Percentiles rank a stretch among this genome's conserved stretches.
phyloP scores from a whole-genome alignment of 1,284 basidiomycete species.

The Cystobasidium sp. region DNA sequence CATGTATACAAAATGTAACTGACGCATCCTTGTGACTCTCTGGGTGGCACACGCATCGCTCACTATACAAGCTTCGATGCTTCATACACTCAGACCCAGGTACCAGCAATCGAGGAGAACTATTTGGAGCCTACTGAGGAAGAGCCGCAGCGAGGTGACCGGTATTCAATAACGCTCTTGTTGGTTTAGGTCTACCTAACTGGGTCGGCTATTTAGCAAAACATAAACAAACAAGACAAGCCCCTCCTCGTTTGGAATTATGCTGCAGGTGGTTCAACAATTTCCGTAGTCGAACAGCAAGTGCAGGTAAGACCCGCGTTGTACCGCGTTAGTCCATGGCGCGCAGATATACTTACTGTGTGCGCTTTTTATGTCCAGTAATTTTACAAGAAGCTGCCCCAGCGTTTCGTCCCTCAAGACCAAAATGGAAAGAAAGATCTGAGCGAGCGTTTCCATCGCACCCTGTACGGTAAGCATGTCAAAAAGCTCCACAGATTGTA shows the following conservation, averaged over 20 bases:
- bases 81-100: too few relatives aligned
- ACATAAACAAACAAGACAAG: conserved; percentile 3
- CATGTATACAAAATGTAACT: too few relatives aligned
- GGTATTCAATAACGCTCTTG: too few relatives aligned
- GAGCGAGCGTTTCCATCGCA: background rate
- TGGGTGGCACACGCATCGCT: too few relatives aligned
- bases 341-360: background rate
- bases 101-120: too few relatives aligned
- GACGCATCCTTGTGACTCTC: too few relatives aligned
- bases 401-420: background rate
- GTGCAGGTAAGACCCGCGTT: conserved; percentile 4
- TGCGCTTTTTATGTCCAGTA: background rate
- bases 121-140: too few relatives aligned
- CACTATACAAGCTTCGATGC: too few relatives aligned
- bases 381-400: background rate
- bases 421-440: background rate
- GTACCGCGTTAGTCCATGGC: background rate
- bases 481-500: background rate
- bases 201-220: conserved; percentile 22
- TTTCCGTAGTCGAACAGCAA: background rate
- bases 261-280: conserved; percentile 8
- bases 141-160: too few relatives aligned
- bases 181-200: conserved; percentile 10
- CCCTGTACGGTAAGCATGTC: background rate
- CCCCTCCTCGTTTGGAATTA: conserved; percentile 26